Evolutionary conservation across 352 stramenopile species (phyloP), one percentile per base, ranked within the genome.

Genomic region (Globisporangium polare): DNA sequence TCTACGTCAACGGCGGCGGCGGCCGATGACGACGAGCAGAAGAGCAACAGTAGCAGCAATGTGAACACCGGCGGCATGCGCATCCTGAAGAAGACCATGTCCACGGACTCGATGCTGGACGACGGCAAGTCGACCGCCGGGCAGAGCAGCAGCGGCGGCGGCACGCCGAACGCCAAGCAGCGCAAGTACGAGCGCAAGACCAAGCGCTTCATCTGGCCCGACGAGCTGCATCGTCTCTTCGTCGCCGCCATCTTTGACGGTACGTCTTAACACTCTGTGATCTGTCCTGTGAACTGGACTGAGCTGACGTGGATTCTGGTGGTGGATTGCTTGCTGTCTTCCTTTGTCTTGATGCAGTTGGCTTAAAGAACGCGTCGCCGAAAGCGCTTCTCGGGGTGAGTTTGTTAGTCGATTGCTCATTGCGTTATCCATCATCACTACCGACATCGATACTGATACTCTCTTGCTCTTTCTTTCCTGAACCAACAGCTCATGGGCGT

Each of bases 131-230:
- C 43, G 2, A 37, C 47, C 18, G 31, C 49, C 15, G 64, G 52
- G 10, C 51, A 60, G 60, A 63, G 54, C 39, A 67, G 62, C 54
- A 67, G 62, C 41, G 55, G 62, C 37, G 56, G 54, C 22, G 66
- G 60, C 57, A 72, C 66, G 20, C 66, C 66, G 7, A 60, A 37
- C 24, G 50, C 60, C 20, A 67, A 62, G 20, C 81, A 93, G 68
- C 86, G 86, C 77, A 94, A 95, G 66, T 95, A 95, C 67, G 86
- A 95, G 62, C 86, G 83, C 69, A 90, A 92, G 69, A 92, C 83
- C 31, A 90, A 92, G 65, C 86, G 87, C 46, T 95, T 95, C 62
- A 83, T 90, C 50, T 95, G 87, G 87, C 85, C 87, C 2, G 85
- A 95, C 47, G 87, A 95, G 43, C 83, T 95, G 27, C 87, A 95